A percentile compares a stretch with the other conserved stretches of the same genome.
These are phyloP conservation scores for Chionographis japonica DNA, from an alignment of 106 monocot species.

Conservation along the genomic window DNA sequence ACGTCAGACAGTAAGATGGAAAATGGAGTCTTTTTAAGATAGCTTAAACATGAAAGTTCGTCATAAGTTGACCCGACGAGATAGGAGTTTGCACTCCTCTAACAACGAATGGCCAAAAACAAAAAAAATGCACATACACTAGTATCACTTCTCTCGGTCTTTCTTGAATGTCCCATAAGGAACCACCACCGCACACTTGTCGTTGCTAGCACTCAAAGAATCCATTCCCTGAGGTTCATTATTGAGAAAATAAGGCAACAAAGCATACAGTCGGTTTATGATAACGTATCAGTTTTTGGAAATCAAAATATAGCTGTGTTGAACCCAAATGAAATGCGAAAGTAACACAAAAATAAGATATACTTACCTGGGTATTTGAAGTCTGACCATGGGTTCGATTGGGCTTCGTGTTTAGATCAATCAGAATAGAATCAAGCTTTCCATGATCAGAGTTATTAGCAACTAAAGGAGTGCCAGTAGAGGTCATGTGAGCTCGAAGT, in stretches of 20 bases:
- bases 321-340: neutral
- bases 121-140: too few relatives aligned
- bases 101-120: too few relatives aligned
- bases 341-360: neutral
- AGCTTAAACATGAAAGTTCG: too few relatives aligned
- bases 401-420: constrained; percentile 83
- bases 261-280: neutral
- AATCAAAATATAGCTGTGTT: neutral
- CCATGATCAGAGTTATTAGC: constrained; percentile 19
- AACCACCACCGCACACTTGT: constrained; percentile 28
- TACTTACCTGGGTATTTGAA: constrained; percentile 46
- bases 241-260: neutral
- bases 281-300: neutral
- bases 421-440: constrained; percentile 55
- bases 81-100: too few relatives aligned
- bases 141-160: constrained; percentile 3
- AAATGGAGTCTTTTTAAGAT: too few relatives aligned
- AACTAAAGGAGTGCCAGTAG: constrained; percentile 18
- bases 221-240: constrained; percentile 14
- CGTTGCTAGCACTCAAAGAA: constrained; percentile 13
- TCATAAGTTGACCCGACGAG: too few relatives aligned
- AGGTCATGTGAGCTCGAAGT: constrained; percentile 21
- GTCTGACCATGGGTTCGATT: constrained; percentile 39
- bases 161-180: constrained; percentile 17
- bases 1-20: too few relatives aligned